Percentiles rank a stretch among this genome's conserved stretches.
Conservation (phyloP, 257 asterid species). For the Gardenia jasminoides region DNA sequence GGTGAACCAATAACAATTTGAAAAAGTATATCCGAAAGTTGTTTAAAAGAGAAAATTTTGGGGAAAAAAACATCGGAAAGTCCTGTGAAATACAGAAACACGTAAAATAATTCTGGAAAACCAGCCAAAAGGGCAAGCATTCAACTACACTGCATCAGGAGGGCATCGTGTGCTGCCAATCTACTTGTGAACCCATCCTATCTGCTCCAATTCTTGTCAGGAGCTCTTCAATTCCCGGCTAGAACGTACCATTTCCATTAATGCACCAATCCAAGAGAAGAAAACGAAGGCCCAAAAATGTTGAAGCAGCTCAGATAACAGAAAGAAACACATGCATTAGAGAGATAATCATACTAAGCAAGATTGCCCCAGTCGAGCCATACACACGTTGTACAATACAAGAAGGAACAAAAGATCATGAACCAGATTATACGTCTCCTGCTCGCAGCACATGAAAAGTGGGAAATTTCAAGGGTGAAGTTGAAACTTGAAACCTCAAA, state of each 20-base stretch:
- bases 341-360: too few relatives aligned
- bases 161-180: too few relatives aligned
- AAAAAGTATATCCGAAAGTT: too few relatives aligned
- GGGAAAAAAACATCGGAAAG: too few relatives aligned
- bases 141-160: too few relatives aligned
- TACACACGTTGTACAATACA: background rate
- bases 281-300: slow-evolving; percentile 26
- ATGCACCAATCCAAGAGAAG: slow-evolving; percentile 33
- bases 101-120: too few relatives aligned
- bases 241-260: slow-evolving; percentile 33
- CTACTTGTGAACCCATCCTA: too few relatives aligned
- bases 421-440: background rate
- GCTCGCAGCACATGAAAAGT: background rate
- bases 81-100: too few relatives aligned
- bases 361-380: slow-evolving; percentile 32
- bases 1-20: too few relatives aligned
- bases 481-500: background rate
- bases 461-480: background rate
- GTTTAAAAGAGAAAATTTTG: too few relatives aligned
- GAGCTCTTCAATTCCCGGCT: slow-evolving; percentile 17
- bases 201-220: slow-evolving; percentile 6
- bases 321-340: background rate
- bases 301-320: background rate
- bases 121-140: too few relatives aligned
- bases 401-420: background rate